phyloP scores from a whole-genome alignment of 2,329 filamentous ascomycete species.

The Apiospora phragmitis region DNA sequence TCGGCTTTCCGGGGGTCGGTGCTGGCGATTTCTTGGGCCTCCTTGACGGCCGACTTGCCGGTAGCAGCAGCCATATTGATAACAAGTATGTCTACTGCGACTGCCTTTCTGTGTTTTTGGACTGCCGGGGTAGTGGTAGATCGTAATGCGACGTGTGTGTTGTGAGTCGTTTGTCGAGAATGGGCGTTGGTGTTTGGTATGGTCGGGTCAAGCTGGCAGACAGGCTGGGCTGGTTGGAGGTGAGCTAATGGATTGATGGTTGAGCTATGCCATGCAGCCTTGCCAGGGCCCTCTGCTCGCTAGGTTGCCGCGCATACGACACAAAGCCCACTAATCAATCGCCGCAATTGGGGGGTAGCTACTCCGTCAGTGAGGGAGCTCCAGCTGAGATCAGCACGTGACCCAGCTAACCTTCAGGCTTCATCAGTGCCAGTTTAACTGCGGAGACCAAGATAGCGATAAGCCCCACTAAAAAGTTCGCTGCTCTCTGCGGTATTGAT shows the following conservation, averaged over 20 bases:
- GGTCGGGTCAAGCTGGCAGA: neutral
- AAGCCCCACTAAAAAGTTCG: constrained; percentile 17
- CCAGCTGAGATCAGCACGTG: neutral
- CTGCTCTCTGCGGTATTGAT: neutral
- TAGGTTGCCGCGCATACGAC: constrained; percentile 17
- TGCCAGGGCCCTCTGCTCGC: neutral
- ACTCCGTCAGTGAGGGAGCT: neutral
- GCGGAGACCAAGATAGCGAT: constrained; percentile 1
- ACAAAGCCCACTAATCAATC: constrained; percentile 13
- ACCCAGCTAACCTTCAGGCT: neutral
- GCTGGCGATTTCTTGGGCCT: constrained; percentile 83
- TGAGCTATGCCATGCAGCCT: constrained; percentile 6
- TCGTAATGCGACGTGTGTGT: neutral
- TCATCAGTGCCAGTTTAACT: neutral
- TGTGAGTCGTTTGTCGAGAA: neutral
- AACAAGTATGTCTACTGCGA: neutral
- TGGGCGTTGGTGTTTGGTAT: neutral
- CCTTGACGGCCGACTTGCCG: constrained; percentile 59
- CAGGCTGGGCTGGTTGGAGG: constrained; percentile 1
- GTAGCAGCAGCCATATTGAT: constrained; percentile 27
- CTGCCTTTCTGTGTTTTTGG: neutral
- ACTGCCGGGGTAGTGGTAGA: neutral
- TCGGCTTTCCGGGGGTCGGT: constrained; percentile 82
- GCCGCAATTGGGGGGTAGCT: neutral
- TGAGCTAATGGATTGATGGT: constrained; percentile 10